A percentile compares a stretch with the other conserved stretches of the same genome.
Evolutionary conservation across 1,284 basidiomycete species (phyloP).

Genomic region (Acaromyces ingoldii): DNA sequence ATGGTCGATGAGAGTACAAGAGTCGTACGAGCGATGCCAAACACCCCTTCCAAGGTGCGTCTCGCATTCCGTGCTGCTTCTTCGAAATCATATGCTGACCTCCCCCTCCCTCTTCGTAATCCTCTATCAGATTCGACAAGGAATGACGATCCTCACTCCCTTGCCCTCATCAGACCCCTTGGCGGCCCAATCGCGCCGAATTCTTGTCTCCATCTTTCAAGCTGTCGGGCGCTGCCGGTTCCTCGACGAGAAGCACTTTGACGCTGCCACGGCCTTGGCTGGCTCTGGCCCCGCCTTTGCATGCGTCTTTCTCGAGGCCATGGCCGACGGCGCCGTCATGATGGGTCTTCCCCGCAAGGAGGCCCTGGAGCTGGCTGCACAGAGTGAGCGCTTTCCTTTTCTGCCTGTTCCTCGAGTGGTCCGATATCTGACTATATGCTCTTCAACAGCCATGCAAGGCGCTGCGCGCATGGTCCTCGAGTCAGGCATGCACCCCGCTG

Average conservation of each 20-base stretch:
- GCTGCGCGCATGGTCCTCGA: conserved; percentile 93
- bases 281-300: conserved; percentile 96
- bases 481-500: conserved; percentile 82
- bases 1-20: conserved; percentile 74
- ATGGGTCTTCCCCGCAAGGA: conserved; percentile 95
- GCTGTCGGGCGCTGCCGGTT: conserved; percentile 44
- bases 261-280: conserved; percentile 92
- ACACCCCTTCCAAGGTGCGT: conserved; percentile 87
- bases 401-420: not conserved
- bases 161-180: conserved; percentile 18
- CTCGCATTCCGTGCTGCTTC: not conserved
- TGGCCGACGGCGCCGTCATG: conserved; percentile 99
- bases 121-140: conserved; percentile 37
- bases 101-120: not conserved
- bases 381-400: conserved; percentile 62
- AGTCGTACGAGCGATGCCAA: conserved; percentile 95
- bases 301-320: conserved; percentile 92
- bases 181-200: conserved; percentile 25
- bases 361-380: conserved; percentile 88
- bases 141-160: conserved; percentile 49
- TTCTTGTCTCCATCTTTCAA: conserved; percentile 42
- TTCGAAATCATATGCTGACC: not conserved
- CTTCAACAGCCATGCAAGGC: conserved; percentile 76
- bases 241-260: conserved; percentile 64
- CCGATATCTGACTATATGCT: not conserved